Evolutionary conservation across 306 rosid species (phyloP).

Genomic region (Leucaena leucocephala): DNA sequence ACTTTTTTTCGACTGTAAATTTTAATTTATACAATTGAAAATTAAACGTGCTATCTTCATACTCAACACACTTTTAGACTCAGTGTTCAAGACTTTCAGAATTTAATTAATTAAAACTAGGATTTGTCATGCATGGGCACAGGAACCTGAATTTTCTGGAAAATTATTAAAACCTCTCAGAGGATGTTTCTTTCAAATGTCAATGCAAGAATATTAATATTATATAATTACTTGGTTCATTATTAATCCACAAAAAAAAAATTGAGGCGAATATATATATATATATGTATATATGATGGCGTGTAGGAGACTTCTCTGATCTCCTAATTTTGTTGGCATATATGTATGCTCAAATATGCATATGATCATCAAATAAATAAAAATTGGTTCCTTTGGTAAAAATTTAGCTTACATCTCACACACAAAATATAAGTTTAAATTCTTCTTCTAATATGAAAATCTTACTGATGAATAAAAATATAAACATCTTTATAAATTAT

Average conservation of each 20-base stretch:
- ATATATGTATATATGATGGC: background rate
- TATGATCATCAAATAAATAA: no score
- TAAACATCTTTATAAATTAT: no score
- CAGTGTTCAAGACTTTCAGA: background rate
- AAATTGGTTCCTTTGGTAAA: no score
- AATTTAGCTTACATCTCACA: no score
- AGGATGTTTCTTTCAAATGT: background rate
- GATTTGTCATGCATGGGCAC: background rate
- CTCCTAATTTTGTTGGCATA: background rate
- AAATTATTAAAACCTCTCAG: background rate
- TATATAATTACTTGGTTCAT: no score
- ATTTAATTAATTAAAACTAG: background rate
- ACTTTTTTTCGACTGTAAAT: background rate
- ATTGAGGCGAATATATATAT: background rate
- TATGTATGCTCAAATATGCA: no score
- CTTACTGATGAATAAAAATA: no score
- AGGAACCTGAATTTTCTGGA: background rate
- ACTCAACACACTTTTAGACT: background rate
- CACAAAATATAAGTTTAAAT: no score
- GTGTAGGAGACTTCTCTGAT: background rate
- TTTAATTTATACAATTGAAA: background rate
- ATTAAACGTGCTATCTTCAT: background rate
- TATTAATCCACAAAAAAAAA: background rate
- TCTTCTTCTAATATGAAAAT: no score
- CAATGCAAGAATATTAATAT: no score